A percentile compares a stretch with the other conserved stretches of the same genome.
These are phyloP conservation scores for Knoxia roxburghii DNA, from an alignment of 257 asterid species.

Conservation along the genomic window DNA sequence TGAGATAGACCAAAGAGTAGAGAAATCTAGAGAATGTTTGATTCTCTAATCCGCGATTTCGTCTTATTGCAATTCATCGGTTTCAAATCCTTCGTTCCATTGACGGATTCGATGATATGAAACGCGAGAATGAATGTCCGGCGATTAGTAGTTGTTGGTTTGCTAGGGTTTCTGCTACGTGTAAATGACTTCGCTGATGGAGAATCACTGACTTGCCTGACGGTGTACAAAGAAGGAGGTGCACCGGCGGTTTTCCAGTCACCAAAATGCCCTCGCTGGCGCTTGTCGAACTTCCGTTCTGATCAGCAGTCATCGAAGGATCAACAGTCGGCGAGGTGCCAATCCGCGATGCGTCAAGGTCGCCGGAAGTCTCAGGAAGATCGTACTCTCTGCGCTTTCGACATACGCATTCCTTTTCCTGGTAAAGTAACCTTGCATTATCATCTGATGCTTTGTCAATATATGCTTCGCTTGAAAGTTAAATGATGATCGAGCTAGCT, in stretches of 20 bases:
- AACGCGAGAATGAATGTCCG: not conserved
- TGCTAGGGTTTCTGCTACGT: conserved; percentile 33
- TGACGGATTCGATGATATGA: not conserved
- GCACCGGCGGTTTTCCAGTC: conserved; percentile 95
- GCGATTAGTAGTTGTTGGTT: not conserved
- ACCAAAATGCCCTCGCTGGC: conserved; percentile 98
- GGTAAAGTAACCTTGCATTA: conserved; percentile 36
- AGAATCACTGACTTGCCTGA: conserved; percentile 72
- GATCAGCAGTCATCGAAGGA: conserved; percentile 18
- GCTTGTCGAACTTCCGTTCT: conserved; percentile 40
- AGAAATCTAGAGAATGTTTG: not conserved
- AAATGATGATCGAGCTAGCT: not conserved
- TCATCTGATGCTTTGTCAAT: not conserved
- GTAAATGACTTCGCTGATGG: conserved; percentile 31
- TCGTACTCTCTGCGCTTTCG: conserved; percentile 68
- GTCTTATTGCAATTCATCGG: not conserved
- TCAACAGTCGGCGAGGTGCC: conserved; percentile 46
- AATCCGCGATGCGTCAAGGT: conserved; percentile 73
- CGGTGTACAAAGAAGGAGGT: conserved; percentile 89
- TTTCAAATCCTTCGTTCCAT: not conserved
- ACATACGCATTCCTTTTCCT: conserved; percentile 76
- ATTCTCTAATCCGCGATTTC: not conserved
- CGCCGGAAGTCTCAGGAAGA: conserved; percentile 87
- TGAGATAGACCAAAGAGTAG: not conserved
- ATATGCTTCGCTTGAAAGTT: not conserved